Conservation (phyloP, 2,329 filamentous ascomycete genomes). For the Aspergillus eucalypticola region DNA sequence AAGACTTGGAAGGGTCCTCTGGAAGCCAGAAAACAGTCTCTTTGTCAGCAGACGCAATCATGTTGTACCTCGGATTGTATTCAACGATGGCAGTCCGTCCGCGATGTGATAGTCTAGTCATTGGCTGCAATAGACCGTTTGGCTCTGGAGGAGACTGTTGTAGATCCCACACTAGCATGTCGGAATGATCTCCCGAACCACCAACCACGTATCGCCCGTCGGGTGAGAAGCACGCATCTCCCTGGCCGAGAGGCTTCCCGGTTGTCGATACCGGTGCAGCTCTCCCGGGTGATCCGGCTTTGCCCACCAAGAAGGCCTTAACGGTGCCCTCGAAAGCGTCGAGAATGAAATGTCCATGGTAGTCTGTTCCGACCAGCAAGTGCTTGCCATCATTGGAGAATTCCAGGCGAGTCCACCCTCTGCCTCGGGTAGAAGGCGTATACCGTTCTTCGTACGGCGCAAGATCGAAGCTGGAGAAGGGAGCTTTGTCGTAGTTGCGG, state of each 20-base stretch:
- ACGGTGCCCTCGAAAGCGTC: constrained; percentile 86
- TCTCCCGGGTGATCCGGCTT: constrained; percentile 50
- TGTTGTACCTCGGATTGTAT: constrained; percentile 88
- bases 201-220: constrained; percentile 88
- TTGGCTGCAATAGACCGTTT: constrained; percentile 54
- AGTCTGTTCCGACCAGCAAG: constrained; percentile 79
- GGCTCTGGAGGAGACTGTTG: constrained; percentile 55
- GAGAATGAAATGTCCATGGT: constrained; percentile 83
- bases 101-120: constrained; percentile 44
- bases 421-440: constrained; percentile 50
- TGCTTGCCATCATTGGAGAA: constrained; percentile 96
- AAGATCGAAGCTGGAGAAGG: constrained; percentile 84
- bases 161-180: constrained; percentile 85
- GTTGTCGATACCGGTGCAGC: constrained; percentile 55
- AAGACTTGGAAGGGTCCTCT: constrained; percentile 52
- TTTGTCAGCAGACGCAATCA: constrained; percentile 85
- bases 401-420: constrained; percentile 81
- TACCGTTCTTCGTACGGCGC: constrained; percentile 56
- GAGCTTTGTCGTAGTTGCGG: constrained; percentile 88
- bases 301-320: constrained; percentile 67
- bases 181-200: constrained; percentile 67
- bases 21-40: constrained; percentile 79
- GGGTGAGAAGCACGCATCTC: constrained; percentile 85
- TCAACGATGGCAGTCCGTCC: constrained; percentile 72
- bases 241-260: constrained; percentile 55